These are phyloP conservation scores for Thielaviopsis euricoi DNA, from an alignment of 2,329 filamentous ascomycete genomes.

Conservation along the genomic window DNA sequence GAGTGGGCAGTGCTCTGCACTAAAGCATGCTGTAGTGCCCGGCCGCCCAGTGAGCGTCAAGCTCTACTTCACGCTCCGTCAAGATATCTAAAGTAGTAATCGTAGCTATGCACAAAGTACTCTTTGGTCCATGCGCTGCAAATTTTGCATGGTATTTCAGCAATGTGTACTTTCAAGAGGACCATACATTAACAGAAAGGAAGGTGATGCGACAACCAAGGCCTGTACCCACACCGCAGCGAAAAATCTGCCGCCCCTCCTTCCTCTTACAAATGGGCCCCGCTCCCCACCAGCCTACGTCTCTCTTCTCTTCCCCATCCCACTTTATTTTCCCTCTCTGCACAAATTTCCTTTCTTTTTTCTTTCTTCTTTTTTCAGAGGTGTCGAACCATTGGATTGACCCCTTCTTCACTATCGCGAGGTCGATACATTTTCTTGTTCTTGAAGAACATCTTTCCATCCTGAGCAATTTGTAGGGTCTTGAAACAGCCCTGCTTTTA, in stretches of 20 bases:
- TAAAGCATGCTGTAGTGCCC: no score
- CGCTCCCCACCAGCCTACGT: constrained; percentile 4
- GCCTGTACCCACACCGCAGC: neutral
- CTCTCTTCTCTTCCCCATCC: neutral
- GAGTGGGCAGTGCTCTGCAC: neutral
- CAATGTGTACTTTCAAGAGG: no score
- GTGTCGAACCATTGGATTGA: constrained; percentile 12
- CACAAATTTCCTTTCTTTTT: constrained; percentile 6
- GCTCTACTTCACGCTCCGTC: no score
- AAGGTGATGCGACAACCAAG: neutral
- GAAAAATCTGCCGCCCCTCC: constrained; percentile 11
- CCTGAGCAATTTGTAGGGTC: constrained; percentile 14
- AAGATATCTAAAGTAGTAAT: no score
- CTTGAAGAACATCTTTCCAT: constrained; percentile 4
- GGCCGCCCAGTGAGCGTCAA: no score
- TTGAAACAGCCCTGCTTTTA: constrained; percentile 28
- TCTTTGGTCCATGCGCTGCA: no score
- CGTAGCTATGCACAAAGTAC: no score
- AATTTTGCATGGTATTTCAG: no score
- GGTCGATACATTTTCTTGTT: constrained; percentile 6
- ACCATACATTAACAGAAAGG: no score
- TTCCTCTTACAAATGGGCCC: constrained; percentile 10
- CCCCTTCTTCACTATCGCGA: constrained; percentile 9
- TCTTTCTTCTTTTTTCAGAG: constrained; percentile 8
- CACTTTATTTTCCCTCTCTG: constrained; percentile 9